Conservation (phyloP, 139 green algal genomes). For the Medakamo hakoo region DNA sequence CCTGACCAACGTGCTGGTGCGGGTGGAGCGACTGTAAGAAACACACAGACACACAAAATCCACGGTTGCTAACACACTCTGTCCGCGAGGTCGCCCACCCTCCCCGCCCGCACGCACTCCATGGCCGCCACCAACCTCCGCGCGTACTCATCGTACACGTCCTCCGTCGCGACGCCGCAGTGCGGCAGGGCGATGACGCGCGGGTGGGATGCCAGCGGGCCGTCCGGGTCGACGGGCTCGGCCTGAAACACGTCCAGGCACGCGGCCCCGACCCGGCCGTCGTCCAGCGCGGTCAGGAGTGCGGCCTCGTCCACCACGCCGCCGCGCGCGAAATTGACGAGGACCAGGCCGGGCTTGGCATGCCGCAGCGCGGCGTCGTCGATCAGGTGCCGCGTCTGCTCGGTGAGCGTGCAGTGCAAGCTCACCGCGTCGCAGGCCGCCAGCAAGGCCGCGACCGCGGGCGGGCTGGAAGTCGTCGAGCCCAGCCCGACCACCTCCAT, state of each 20-base stretch:
- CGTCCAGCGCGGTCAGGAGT: neutral
- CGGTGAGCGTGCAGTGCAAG: neutral
- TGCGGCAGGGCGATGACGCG: neutral
- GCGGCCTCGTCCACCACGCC: constrained; percentile 1
- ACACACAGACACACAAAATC: no score
- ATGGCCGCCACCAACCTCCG: neutral
- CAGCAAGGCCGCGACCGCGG: neutral
- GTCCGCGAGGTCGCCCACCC: no score
- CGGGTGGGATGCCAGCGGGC: neutral
- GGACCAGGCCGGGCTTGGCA: neutral
- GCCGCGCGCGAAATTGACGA: neutral
- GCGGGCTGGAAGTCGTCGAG: neutral
- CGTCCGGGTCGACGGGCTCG: neutral
- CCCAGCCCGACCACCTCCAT: neutral
- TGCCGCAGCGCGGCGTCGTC: neutral
- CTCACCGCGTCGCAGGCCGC: neutral
- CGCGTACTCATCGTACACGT: neutral
- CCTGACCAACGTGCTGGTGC: constrained; percentile 51
- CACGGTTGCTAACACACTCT: no score
- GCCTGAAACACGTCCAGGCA: neutral
- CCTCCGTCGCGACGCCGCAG: neutral
- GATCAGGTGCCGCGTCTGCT: neutral
- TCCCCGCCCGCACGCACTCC: no score
- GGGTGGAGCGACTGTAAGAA: no score
- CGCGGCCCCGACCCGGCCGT: neutral